A percentile compares a stretch with the other conserved stretches of the same genome.
phyloP scores from a whole-genome alignment of 768 basidiomycete species.

The Coprinopsis sp. region DNA sequence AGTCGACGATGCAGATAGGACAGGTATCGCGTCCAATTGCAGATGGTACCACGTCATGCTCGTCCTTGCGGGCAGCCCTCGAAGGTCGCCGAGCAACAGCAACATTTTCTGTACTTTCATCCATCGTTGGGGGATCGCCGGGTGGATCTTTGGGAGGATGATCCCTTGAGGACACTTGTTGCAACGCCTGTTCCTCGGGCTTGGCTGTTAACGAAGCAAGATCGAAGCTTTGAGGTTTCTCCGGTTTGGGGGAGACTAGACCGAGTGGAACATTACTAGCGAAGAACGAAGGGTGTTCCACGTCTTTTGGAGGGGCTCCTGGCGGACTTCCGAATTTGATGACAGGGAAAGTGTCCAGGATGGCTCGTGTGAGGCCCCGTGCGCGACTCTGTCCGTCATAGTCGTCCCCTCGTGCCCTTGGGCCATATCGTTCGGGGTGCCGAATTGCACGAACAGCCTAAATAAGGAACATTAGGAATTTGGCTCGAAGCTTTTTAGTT shows the following conservation, averaged over 20 bases:
- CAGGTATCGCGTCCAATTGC: constrained; percentile 81
- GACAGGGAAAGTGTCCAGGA: constrained; percentile 92
- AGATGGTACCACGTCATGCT: constrained; percentile 50
- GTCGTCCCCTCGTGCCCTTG: constrained; percentile 43
- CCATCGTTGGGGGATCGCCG: not conserved
- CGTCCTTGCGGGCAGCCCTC: not conserved
- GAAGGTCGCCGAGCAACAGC: constrained; percentile 1
- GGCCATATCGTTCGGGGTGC: constrained; percentile 90
- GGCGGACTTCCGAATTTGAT: constrained; percentile 78
- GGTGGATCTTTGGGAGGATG: not conserved
- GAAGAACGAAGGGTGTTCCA: not conserved
- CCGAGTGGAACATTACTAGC: not conserved
- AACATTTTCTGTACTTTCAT: not conserved
- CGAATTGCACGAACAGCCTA: constrained; percentile 79
- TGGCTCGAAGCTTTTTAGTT: constrained; percentile 1
- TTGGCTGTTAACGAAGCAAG: not conserved
- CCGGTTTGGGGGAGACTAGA: not conserved
- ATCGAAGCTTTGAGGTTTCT: not conserved
- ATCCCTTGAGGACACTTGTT: not conserved
- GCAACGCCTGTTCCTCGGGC: not conserved
- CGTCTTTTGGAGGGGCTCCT: constrained; percentile 4
- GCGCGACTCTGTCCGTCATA: constrained; percentile 55
- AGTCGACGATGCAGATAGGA: constrained; percentile 93
- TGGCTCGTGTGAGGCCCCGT: constrained; percentile 84
- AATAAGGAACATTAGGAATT: constrained; percentile 8